These are phyloP conservation scores for Detonula confervacea DNA, from an alignment of 352 stramenopile genomes.

Conservation along the genomic window DNA sequence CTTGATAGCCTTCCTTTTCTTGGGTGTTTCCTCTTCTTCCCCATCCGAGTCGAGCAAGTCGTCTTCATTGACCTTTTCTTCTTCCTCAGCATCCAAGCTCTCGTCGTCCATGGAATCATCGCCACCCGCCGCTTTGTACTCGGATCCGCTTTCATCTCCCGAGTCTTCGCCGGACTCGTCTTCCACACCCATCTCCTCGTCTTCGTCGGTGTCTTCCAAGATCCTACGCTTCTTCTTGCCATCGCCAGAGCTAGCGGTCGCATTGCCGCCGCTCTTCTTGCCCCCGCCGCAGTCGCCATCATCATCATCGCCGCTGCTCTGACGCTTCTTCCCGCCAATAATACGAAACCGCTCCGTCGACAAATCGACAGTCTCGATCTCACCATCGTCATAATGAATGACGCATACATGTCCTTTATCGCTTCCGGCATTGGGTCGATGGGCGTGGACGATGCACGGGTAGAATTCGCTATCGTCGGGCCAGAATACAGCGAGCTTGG, in stretches of 20 bases:
- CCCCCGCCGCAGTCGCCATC: slow-evolving; percentile 21
- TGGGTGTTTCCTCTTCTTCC: slow-evolving; percentile 61
- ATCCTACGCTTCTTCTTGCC: slow-evolving; percentile 58
- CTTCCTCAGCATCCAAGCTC: slow-evolving; percentile 59
- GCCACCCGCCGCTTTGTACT: slow-evolving; percentile 51
- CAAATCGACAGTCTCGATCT: slow-evolving; percentile 84
- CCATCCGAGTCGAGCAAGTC: slow-evolving; percentile 82
- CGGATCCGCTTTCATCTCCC: slow-evolving; percentile 69
- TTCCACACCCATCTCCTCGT: slow-evolving; percentile 64
- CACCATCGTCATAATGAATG: slow-evolving; percentile 86
- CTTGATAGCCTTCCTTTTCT: slow-evolving; percentile 59
- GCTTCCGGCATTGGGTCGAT: slow-evolving; percentile 9
- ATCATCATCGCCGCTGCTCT: slow-evolving; percentile 22
- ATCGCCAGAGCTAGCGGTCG: background rate
- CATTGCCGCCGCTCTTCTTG: no score
- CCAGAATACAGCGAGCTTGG: slow-evolving; percentile 68
- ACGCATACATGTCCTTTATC: slow-evolving; percentile 47
- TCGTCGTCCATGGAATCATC: slow-evolving; percentile 67
- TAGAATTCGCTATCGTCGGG: slow-evolving; percentile 81
- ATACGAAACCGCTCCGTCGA: slow-evolving; percentile 63
- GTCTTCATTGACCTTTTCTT: slow-evolving; percentile 68
- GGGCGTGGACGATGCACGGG: slow-evolving; percentile 18
- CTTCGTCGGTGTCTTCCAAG: slow-evolving; percentile 73
- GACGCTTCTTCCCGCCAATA: slow-evolving; percentile 44
- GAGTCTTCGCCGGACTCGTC: slow-evolving; percentile 78